Evolutionary conservation across 2,329 filamentous ascomycete species (phyloP).

Genomic region (Akanthomyces dipterigenus): DNA sequence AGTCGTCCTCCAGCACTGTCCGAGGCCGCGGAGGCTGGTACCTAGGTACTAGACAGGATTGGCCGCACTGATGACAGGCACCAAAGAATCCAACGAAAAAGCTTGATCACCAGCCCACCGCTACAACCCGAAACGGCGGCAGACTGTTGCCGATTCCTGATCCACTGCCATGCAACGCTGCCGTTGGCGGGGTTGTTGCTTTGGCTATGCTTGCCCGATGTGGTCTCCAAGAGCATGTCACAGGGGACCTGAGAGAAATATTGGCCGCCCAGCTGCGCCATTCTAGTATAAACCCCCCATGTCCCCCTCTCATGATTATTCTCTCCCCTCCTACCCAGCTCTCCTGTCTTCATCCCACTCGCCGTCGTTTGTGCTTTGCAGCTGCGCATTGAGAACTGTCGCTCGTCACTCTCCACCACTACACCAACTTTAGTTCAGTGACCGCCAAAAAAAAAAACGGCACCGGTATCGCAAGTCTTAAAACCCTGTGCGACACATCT

Average conservation of each 20-base stretch:
- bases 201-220: neutral
- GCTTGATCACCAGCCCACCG: neutral
- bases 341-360: neutral
- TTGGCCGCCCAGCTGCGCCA: neutral
- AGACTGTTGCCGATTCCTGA: conserved; percentile 1
- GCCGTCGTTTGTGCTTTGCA: neutral
- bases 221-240: neutral
- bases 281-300: conserved; percentile 5
- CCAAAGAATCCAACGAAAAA: neutral
- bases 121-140: neutral
- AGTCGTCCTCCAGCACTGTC: neutral
- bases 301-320: neutral
- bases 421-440: conserved; percentile 1
- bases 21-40: neutral
- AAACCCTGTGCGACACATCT: neutral
- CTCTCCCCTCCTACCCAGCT: neutral
- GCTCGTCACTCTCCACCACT: neutral
- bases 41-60: neutral
- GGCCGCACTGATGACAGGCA: neutral
- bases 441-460: neutral
- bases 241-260: neutral
- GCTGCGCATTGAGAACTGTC: neutral
- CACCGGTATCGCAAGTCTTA: conserved; percentile 1
- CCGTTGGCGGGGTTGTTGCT: neutral
- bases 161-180: neutral